A percentile compares a stretch with the other conserved stretches of the same genome.
phyloP scores from a whole-genome alignment of 148 eudicot genomes.

The Heliosperma pusillum region DNA sequence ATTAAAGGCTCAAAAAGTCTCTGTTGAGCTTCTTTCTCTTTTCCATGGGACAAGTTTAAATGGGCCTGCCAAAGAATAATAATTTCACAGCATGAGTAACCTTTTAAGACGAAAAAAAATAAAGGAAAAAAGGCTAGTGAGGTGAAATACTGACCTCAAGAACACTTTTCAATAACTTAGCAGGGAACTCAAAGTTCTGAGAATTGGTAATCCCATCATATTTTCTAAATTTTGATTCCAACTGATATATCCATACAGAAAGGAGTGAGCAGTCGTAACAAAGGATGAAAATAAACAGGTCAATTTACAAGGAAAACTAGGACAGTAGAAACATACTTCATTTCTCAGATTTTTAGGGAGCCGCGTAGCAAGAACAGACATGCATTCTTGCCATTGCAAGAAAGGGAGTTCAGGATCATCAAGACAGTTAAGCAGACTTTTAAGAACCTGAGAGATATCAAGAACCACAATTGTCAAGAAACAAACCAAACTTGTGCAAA shows the following conservation, averaged over 20 bases:
- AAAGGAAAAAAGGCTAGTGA: slow-evolving; percentile 1
- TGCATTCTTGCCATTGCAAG: slow-evolving; percentile 99
- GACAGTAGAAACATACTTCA: slow-evolving; percentile 40
- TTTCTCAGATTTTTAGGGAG: slow-evolving; percentile 87
- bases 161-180: slow-evolving; percentile 65
- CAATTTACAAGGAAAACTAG: slow-evolving; percentile 2
- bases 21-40: slow-evolving; percentile 88
- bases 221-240: slow-evolving; percentile 69
- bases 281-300: not conserved
- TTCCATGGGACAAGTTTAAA: slow-evolving; percentile 59
- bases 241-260: slow-evolving; percentile 41
- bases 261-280: not conserved
- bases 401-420: slow-evolving; percentile 96
- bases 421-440: slow-evolving; percentile 75
- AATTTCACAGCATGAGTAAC: slow-evolving; percentile 11
- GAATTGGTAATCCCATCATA: slow-evolving; percentile 51
- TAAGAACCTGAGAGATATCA: slow-evolving; percentile 59
- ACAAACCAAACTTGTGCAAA: not conserved
- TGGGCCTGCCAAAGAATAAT: slow-evolving; percentile 49
- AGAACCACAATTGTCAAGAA: slow-evolving; percentile 6
- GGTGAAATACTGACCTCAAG: slow-evolving; percentile 61
- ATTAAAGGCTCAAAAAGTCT: slow-evolving; percentile 86
- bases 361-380: slow-evolving; percentile 86
- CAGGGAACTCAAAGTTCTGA: slow-evolving; percentile 87
- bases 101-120: not conserved